These are phyloP conservation scores for Alternaria sp. DNA, from an alignment of 2,329 filamentous ascomycete species.

Conservation along the genomic window DNA sequence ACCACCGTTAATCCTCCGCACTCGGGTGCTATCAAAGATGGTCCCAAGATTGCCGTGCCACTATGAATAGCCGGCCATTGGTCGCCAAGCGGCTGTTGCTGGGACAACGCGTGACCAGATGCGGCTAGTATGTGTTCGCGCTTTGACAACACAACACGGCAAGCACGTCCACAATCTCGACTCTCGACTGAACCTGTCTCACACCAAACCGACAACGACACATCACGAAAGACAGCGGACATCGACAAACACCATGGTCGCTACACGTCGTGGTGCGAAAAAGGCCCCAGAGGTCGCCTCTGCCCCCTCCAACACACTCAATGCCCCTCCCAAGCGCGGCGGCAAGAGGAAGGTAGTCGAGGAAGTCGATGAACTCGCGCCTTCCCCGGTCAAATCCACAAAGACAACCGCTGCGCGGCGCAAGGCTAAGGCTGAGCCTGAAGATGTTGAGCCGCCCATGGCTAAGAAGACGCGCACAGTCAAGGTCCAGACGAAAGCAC, in stretches of 20 bases:
- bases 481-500: slow-evolving; percentile 30
- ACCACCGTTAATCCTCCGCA: neutral
- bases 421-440: slow-evolving; percentile 33
- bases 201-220: slow-evolving; percentile 17
- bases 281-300: slow-evolving; percentile 34
- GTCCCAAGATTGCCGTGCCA: slow-evolving; percentile 3
- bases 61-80: neutral
- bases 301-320: slow-evolving; percentile 39
- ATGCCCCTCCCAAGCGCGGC: slow-evolving; percentile 45
- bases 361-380: slow-evolving; percentile 30
- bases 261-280: slow-evolving; percentile 44
- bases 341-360: slow-evolving; percentile 40
- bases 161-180: slow-evolving; percentile 26
- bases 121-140: slow-evolving; percentile 26
- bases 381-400: slow-evolving; percentile 29
- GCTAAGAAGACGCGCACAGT: slow-evolving; percentile 36
- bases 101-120: slow-evolving; percentile 20
- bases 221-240: slow-evolving; percentile 25
- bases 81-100: slow-evolving; percentile 22
- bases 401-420: slow-evolving; percentile 33
- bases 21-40: neutral
- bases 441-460: slow-evolving; percentile 24
- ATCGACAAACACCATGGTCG: slow-evolving; percentile 40
- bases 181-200: slow-evolving; percentile 23
- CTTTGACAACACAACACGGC: slow-evolving; percentile 38